Evolutionary conservation across 495 filamentous ascomycete genomes (phyloP), one percentile per base, ranked within the genome.

Genomic region (Aspergillus baeticus): DNA sequence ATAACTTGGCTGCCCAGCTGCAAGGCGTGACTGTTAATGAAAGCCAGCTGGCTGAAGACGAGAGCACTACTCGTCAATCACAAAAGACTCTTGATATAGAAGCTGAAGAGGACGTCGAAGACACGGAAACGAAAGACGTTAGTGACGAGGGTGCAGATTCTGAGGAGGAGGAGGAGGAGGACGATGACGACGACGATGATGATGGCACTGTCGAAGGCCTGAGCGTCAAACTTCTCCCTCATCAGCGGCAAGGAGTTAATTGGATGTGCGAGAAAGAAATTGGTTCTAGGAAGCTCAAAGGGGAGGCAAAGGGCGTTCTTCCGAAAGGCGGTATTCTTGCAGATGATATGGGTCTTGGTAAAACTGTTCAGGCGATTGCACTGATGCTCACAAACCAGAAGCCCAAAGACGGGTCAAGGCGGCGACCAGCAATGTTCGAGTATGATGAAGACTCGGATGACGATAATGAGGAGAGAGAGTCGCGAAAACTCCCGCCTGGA

Each of bases 231-330:
- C 80, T 98, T 3, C 79, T 98, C 0, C 94, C 91, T 3, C 94
- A 98, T 67, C 94, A 98, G 67, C 80, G 96, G 10, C 87, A 95
- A 21, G 94, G 94, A 55, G 86, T 98, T 2, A 82, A 85, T 38
- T 98, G 95, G 90, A 95, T 98, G 90, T 86, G 78, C 51, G 87
- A 88, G 33, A 90, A 94, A 59, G 94, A 98, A 68, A 84, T 87
- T 10, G 91, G 92, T 2, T 80, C 81, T 2, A 81, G 84, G 29
- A 95, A 90, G 68, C 85, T 82, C 55, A 81, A 78, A 54, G 90
- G 89, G 4, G 85, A 90, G 69, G 85, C 81, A 54, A 82, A 79
- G 54, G 90, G 90, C 2, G 85, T 86, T 14, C 77, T 91, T 7
- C 89, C 91, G 1, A 92, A 92, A 64, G 92, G 92, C 37, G 91